These are phyloP conservation scores for Eucalyptus shirleyi DNA, from an alignment of 345 rosid species.

Conservation along the genomic window DNA sequence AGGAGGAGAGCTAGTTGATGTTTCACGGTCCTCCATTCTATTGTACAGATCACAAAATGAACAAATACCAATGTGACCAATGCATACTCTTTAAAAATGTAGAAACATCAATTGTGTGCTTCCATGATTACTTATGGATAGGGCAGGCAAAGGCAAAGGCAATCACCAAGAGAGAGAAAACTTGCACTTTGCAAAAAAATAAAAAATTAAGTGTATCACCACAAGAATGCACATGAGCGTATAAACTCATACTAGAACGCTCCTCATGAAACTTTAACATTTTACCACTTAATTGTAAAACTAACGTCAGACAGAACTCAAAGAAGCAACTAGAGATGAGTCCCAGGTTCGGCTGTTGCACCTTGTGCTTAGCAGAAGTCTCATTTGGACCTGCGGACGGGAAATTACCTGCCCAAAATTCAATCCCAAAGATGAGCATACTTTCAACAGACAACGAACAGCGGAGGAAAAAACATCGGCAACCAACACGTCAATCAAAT, in stretches of 20 bases:
- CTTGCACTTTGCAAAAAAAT: neutral
- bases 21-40: neutral
- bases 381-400: neutral
- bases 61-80: neutral
- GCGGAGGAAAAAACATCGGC: neutral
- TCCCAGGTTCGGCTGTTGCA: neutral
- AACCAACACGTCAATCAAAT: neutral
- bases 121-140: neutral
- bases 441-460: neutral
- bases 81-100: neutral
- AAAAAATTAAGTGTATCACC: neutral
- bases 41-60: neutral
- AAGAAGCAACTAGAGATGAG: neutral
- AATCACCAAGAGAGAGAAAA: neutral
- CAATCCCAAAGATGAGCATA: neutral
- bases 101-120: neutral
- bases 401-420: constrained; percentile 19
- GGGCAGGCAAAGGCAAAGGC: neutral
- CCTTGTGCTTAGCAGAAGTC: neutral
- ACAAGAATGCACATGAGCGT: neutral
- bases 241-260: neutral
- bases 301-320: neutral
- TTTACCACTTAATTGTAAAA: neutral
- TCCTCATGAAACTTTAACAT: neutral
- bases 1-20: neutral